phyloP scores from a whole-genome alignment of 108 stramenopile species.

The Thalassiosira profunda region DNA sequence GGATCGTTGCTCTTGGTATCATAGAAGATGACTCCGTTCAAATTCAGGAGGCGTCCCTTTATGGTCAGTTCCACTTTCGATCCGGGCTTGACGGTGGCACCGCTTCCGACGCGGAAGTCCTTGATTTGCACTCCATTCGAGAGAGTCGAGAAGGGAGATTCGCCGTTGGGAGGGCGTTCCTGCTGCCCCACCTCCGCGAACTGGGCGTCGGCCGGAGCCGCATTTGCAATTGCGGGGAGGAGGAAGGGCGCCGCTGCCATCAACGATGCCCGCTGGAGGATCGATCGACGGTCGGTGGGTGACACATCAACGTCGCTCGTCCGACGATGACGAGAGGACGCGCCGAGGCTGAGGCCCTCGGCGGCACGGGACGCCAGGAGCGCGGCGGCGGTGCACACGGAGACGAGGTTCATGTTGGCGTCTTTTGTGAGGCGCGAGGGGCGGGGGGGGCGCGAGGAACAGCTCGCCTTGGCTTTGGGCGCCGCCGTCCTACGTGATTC shows the following conservation, averaged over 20 bases:
- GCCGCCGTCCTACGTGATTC: too few species aligned
- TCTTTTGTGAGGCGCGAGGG: too few species aligned
- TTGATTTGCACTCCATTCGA: constrained; percentile 72
- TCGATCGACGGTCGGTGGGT: background rate
- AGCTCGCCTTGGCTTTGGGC: too few species aligned
- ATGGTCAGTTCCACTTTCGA: constrained; percentile 55
- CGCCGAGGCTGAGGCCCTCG: constrained; percentile 4
- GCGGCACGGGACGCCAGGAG: background rate
- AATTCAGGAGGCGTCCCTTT: constrained; percentile 64
- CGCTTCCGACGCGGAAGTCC: constrained; percentile 56
- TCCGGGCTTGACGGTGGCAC: constrained; percentile 15
- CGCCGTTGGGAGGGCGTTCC: constrained; percentile 53
- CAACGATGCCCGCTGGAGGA: background rate
- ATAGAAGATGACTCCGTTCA: constrained; percentile 79
- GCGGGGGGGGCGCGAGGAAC: too few species aligned
- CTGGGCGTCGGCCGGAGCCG: constrained; percentile 20
- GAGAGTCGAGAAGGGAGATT: constrained; percentile 47
- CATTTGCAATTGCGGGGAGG: background rate
- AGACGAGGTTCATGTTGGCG: too few species aligned
- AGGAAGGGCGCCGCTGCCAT: background rate
- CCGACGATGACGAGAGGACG: too few species aligned
- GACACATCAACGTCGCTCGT: background rate
- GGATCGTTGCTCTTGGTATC: constrained; percentile 76
- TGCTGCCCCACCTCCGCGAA: constrained; percentile 62
- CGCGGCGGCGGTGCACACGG: too few species aligned